Evolutionary conservation across 306 rosid species (phyloP), one percentile per base, ranked within the genome.

Genomic region (Mimosa bimucronata): DNA sequence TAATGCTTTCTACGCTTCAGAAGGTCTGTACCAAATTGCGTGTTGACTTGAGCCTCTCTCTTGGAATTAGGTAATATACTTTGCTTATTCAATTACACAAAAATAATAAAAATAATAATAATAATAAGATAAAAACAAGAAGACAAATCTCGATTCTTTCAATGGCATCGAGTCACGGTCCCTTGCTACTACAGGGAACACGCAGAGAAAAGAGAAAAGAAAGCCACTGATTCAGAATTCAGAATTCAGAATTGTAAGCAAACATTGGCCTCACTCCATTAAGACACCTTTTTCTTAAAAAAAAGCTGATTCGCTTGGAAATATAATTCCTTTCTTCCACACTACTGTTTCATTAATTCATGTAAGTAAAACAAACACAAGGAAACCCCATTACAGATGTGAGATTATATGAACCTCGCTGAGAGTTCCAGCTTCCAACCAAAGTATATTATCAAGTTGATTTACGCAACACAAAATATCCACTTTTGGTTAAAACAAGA

Each of bases 251-350:
- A 11, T 44, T 44, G 50, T 2, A 44, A 13, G 50, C 50, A 44
- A 44, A n/a, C 50, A 44, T 12, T 11, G 50, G 50, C 66, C 66
- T 41, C 45, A 9, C 45, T 41, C 45, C n/a, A n/a, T n/a, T n/a
- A n/a, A n/a, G n/a, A n/a, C n/a, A 41, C 45, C 10, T 12, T 12
- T 60, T 60, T 60, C 66, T 60, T 11, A 25, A 60, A 60, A 60
- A 60, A 60, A n/a, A n/a, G 66, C 66, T 60, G 66, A 60, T 60
- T 60, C 66, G 25, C 66, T 60, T 25, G 66, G 7, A 60, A 60
- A 23, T 60, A 11, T 3, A 25, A 60, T 60, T 26, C 66, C 66
- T 26, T 60, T 60, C 66, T 60, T 60, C 18, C 15, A 21, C 29
- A 53, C 11, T 53, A 53, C 10, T 19, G 23, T 53, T 44, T 10